A percentile compares a stretch with the other conserved stretches of the same genome.
phyloP scores from a whole-genome alignment of 1,139 yeast genomes.

The Geotrichum klebahnii region DNA sequence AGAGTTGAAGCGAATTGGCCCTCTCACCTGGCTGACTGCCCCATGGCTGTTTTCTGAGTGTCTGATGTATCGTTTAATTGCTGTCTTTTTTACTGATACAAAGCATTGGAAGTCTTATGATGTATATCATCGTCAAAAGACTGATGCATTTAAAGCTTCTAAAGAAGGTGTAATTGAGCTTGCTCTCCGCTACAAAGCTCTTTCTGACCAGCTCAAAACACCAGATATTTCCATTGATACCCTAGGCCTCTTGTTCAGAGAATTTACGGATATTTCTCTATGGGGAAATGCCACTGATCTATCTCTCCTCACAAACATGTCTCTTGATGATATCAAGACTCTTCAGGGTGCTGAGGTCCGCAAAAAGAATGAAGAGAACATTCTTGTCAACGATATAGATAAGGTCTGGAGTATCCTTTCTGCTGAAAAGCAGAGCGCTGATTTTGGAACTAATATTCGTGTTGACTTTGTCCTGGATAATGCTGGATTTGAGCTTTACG shows the following conservation, averaged over 20 bases:
- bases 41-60: constrained; percentile 93
- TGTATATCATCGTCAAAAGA: constrained; percentile 65
- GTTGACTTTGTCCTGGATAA: constrained; percentile 89
- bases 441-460: constrained; percentile 39
- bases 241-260: constrained; percentile 48
- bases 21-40: constrained; percentile 69
- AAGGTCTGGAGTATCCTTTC: constrained; percentile 55
- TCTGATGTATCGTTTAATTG: constrained; percentile 67
- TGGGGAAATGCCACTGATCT: constrained; percentile 99
- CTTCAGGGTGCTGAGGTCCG: constrained; percentile 89
- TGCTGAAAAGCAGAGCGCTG: constrained; percentile 28
- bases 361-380: constrained; percentile 75
- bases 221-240: constrained; percentile 44
- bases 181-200: constrained; percentile 60
- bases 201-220: constrained; percentile 42
- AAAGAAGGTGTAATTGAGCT: constrained; percentile 76
- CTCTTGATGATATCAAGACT: constrained; percentile 81
- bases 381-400: constrained; percentile 70
- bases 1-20: constrained; percentile 44
- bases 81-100: constrained; percentile 44
- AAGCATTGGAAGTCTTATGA: constrained; percentile 60
- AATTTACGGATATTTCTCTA: constrained; percentile 79
- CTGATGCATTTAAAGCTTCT: constrained; percentile 70
- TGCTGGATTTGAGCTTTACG: constrained; percentile 90
- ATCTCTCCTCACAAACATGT: constrained; percentile 62